Evolutionary conservation across 371 early-diverging fungal species (phyloP).

Genomic region (Rhizomucor miehei): DNA sequence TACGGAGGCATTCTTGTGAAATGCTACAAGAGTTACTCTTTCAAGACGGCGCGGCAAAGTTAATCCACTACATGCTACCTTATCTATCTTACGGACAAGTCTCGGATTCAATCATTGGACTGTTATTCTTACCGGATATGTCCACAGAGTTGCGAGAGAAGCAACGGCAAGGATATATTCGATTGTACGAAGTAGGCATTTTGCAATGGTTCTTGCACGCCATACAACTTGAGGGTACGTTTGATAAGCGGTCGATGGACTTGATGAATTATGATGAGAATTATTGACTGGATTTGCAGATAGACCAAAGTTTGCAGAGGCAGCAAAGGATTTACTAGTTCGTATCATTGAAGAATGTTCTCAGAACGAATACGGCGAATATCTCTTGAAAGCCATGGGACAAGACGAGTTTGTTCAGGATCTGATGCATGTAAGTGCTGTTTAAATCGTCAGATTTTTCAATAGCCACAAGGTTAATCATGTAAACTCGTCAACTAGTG

Average conservation of each 20-base stretch:
- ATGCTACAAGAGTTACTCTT: conserved; percentile 34
- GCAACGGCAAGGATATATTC: conserved; percentile 20
- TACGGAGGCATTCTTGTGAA: conserved; percentile 34
- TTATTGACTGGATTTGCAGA: conserved; percentile 8
- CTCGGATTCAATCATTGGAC: conserved; percentile 24
- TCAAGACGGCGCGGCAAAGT: conserved; percentile 18
- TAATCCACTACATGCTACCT: conserved; percentile 39
- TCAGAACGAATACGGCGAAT: conserved; percentile 31
- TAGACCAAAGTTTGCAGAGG: conserved; percentile 22
- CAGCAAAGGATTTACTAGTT: conserved; percentile 31
- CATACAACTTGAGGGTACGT: conserved; percentile 23
- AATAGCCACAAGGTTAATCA: background rate
- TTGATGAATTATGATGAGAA: background rate
- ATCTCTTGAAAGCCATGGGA: conserved; percentile 13
- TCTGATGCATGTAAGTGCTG: too few relatives aligned
- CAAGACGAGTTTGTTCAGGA: too few relatives aligned
- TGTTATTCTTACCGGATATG: conserved; percentile 35
- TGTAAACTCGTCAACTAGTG: background rate
- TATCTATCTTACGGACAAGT: conserved; percentile 17
- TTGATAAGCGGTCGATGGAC: background rate
- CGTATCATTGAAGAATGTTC: conserved; percentile 42
- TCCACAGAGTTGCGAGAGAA: conserved; percentile 29
- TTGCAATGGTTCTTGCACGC: conserved; percentile 31
- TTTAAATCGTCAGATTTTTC: too few relatives aligned
- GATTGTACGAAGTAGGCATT: conserved; percentile 23